phyloP scores from a whole-genome alignment of 176 grass and related monocot genomes.

The Musa itinerans region DNA sequence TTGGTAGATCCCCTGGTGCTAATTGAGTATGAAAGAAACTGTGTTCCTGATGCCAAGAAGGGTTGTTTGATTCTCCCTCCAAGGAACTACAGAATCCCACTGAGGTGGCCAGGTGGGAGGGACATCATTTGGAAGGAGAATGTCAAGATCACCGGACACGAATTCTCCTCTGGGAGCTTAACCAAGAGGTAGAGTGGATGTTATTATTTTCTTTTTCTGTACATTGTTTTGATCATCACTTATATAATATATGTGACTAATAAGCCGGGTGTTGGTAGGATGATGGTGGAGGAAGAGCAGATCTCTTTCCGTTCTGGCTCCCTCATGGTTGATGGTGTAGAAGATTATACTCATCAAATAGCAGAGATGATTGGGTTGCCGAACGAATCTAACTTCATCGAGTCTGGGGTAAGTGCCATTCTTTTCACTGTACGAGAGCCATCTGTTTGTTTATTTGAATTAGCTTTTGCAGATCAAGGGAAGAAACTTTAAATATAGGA shows the following conservation, averaged over 20 bases:
- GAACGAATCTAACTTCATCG: slow-evolving; percentile 93
- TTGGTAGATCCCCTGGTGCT: slow-evolving; percentile 49
- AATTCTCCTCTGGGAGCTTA: slow-evolving; percentile 95
- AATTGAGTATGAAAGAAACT: slow-evolving; percentile 63
- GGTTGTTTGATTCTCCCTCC: slow-evolving; percentile 70
- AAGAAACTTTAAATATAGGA: too few relatives aligned
- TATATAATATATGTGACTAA: slow-evolving; percentile 19
- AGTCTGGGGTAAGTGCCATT: slow-evolving; percentile 60
- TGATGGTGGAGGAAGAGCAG: slow-evolving; percentile 99
- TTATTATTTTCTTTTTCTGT: background rate
- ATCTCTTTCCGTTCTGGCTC: slow-evolving; percentile 86
- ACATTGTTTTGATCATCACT: background rate
- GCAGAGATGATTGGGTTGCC: slow-evolving; percentile 93
- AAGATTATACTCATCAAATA: slow-evolving; percentile 94
- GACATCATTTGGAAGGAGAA: slow-evolving; percentile 99
- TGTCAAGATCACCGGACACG: slow-evolving; percentile 86
- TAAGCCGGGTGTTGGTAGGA: slow-evolving; percentile 38
- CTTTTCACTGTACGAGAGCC: background rate
- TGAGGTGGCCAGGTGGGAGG: slow-evolving; percentile 87
- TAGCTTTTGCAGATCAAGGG: background rate
- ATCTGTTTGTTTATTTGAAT: background rate
- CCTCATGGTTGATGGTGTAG: slow-evolving; percentile 81
- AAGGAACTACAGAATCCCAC: slow-evolving; percentile 64
- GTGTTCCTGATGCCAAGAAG: slow-evolving; percentile 33
- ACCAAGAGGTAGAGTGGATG: slow-evolving; percentile 55